Base-by-base conservation (phyloP, 495 filamentous ascomycete genomes). In the Cryomyces antarcticus region DNA sequence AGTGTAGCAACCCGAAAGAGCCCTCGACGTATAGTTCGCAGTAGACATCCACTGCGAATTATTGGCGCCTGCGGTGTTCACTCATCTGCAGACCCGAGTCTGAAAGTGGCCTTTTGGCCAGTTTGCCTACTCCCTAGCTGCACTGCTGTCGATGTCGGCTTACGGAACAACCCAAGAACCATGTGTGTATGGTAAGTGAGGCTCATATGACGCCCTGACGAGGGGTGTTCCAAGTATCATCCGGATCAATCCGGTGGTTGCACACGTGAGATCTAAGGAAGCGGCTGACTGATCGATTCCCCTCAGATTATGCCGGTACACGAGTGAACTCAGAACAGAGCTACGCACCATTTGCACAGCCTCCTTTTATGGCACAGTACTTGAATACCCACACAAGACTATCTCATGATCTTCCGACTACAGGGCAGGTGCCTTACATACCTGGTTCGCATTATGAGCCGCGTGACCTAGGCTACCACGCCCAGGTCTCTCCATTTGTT, bases 91-190 rank as follows among this genome's bases (percentile, higher is more conserved):
- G n/a, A n/a, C n/a, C n/a, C n/a, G n/a, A n/a, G n/a, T n/a, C n/a
- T n/a, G n/a, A n/a, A n/a, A n/a, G n/a, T n/a, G n/a, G n/a, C n/a
- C n/a, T n/a, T n/a, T n/a, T n/a, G n/a, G n/a, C n/a, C n/a, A n/a
- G n/a, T n/a, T n/a, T n/a, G n/a, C n/a, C n/a, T n/a, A n/a, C n/a
- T n/a, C n/a, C n/a, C n/a, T n/a, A n/a, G n/a, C n/a, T n/a, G n/a
- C n/a, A n/a, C n/a, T 61, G 37, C 49, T 62, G 61, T 66, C 66
- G 50, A 73, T 73, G 71, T 68, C 71, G 58, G 62, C 60, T 48
- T 71, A 70, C 65, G 62, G 59, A 52, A 71, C 72, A 56, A 46
- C 59, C 31, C 59, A 63, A 41, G 49, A 54, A 54, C 61, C 55
- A 37, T 60, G 57, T 55, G 61, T 64, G 41, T 62, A 62, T 52